Conservation (phyloP, 306 rosid species). For the Vigna angularis region DNA sequence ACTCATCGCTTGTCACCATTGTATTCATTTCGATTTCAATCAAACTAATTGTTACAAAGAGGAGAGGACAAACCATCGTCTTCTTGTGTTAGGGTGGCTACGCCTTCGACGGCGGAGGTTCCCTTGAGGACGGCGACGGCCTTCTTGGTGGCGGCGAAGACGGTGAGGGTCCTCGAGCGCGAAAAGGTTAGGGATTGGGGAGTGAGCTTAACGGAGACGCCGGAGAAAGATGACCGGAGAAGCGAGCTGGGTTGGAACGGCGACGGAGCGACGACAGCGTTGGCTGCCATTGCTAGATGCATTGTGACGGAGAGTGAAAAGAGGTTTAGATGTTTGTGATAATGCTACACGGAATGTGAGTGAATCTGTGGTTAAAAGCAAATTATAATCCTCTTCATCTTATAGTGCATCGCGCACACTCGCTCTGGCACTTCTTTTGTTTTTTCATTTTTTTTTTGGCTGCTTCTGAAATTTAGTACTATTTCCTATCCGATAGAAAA, state of each 20-base stretch:
- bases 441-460: not conserved
- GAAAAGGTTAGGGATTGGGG: constrained; percentile 49
- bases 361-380: constrained; percentile 8
- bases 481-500: not conserved
- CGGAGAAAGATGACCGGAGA: constrained; percentile 65
- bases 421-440: not conserved
- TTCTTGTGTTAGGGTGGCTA: constrained; percentile 70
- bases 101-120: constrained; percentile 73
- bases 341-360: constrained; percentile 31
- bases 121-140: constrained; percentile 91
- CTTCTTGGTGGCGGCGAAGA: constrained; percentile 70
- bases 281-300: constrained; percentile 71
- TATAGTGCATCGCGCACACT: not conserved
- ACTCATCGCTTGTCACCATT: not conserved
- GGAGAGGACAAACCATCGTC: constrained; percentile 51
- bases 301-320: constrained; percentile 14
- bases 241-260: constrained; percentile 36
- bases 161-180: constrained; percentile 56
- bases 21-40: not conserved
- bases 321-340: constrained; percentile 44
- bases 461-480: not conserved
- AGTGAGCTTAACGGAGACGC: constrained; percentile 56
- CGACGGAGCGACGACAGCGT: constrained; percentile 51
- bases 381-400: not conserved
- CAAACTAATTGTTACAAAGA: not conserved